Conservation (phyloP, 2,329 filamentous ascomycete genomes). For the Endoconidiophora laricicola region DNA sequence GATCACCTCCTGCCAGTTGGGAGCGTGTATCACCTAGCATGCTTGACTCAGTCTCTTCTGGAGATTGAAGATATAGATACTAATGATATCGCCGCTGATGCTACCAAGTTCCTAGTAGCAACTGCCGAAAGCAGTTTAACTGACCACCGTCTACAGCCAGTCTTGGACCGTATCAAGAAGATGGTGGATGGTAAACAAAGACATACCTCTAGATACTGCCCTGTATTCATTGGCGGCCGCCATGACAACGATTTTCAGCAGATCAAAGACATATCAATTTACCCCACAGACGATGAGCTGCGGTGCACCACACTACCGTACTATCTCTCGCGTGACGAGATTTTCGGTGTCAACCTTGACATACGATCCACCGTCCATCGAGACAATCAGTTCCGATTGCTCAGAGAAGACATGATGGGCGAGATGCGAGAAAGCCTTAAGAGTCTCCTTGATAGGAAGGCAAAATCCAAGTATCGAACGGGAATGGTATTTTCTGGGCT, state of each 20-base stretch:
- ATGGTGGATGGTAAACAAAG: neutral
- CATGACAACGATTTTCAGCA: constrained; percentile 57
- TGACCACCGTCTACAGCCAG: neutral
- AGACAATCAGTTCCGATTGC: constrained; percentile 55
- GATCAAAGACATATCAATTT: constrained; percentile 43
- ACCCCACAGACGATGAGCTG: constrained; percentile 51
- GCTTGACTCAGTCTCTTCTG: neutral
- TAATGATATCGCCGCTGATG: neutral
- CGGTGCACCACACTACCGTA: constrained; percentile 34
- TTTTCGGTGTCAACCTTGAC: constrained; percentile 23
- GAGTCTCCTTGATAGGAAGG: constrained; percentile 31
- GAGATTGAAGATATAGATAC: neutral
- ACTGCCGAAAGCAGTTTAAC: no score
- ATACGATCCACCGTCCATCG: constrained; percentile 34
- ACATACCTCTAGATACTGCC: neutral
- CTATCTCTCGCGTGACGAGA: constrained; percentile 34
- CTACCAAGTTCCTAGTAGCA: neutral
- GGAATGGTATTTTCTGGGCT: constrained; percentile 25
- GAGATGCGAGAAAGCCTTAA: constrained; percentile 47
- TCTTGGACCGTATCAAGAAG: neutral
- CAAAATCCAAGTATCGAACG: constrained; percentile 21
- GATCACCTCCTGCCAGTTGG: neutral
- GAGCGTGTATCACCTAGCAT: neutral
- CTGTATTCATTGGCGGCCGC: constrained; percentile 38
- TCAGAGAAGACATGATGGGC: constrained; percentile 54